A percentile compares a stretch with the other conserved stretches of the same genome.
Evolutionary conservation across 1,284 basidiomycete species (phyloP).

Genomic region (Puccinia horiana): DNA sequence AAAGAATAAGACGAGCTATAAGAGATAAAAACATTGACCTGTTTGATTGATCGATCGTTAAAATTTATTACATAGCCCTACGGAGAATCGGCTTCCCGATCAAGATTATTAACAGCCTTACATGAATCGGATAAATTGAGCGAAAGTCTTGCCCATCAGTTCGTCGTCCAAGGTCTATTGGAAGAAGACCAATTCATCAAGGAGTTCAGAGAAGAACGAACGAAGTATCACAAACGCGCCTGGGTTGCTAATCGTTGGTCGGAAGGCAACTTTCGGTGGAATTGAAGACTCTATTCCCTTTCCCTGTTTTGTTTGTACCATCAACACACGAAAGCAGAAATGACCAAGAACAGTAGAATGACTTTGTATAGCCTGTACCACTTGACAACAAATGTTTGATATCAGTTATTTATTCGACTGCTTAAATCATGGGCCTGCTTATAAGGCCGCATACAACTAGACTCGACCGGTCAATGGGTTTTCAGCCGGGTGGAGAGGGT

Average conservation of each 20-base stretch:
- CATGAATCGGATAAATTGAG: slow-evolving; percentile 47
- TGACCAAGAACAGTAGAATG: too few relatives aligned
- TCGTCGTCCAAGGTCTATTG: slow-evolving; percentile 33
- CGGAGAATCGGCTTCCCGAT: slow-evolving; percentile 36
- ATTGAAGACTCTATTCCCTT: slow-evolving; percentile 1
- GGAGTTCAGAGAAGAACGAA: slow-evolving; percentile 43
- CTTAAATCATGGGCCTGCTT: too few relatives aligned
- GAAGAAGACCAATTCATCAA: slow-evolving; percentile 49
- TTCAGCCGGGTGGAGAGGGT: background rate
- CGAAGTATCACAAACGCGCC: slow-evolving; percentile 32
- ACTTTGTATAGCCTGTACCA: background rate
- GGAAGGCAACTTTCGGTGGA: slow-evolving; percentile 40
- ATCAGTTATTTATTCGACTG: too few relatives aligned
- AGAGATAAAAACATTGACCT: background rate
- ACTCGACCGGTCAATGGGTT: background rate
- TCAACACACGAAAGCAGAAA: background rate
- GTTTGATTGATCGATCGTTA: background rate
- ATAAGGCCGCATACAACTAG: background rate
- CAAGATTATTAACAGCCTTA: slow-evolving; percentile 44
- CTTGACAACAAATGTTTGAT: too few relatives aligned
- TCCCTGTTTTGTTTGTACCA: background rate
- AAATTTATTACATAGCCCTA: slow-evolving; percentile 12
- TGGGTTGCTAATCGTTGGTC: slow-evolving; percentile 42
- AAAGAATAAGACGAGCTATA: background rate
- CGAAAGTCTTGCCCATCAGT: slow-evolving; percentile 40